Evolutionary conservation across 2,329 filamentous ascomycete genomes (phyloP).

Genomic region (Seiridium unicorne): DNA sequence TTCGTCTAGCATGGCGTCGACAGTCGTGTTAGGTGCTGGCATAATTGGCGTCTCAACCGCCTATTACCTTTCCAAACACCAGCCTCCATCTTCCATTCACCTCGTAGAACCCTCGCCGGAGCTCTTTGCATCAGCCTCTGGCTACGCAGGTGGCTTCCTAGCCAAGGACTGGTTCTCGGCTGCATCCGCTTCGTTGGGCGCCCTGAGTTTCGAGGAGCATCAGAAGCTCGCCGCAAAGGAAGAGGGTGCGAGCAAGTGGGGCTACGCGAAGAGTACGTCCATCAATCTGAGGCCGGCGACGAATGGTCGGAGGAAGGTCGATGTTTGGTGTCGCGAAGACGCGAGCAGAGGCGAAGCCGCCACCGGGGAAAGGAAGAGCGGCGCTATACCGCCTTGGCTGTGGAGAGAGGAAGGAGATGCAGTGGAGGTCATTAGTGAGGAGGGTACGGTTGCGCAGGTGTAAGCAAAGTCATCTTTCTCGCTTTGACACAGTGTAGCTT

Average conservation of each 20-base stretch:
- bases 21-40: conserved; percentile 66
- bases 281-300: conserved; percentile 44
- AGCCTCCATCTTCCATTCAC: conserved; percentile 40
- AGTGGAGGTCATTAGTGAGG: conserved; percentile 60
- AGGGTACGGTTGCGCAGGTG: conserved; percentile 64
- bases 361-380: conserved; percentile 30
- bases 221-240: conserved; percentile 58
- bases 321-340: conserved; percentile 67
- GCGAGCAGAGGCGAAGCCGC: conserved; percentile 59
- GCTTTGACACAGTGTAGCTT: neutral
- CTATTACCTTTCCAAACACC: conserved; percentile 64
- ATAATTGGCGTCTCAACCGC: conserved; percentile 70
- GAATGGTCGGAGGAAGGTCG: conserved; percentile 39
- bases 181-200: conserved; percentile 56
- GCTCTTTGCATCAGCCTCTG: conserved; percentile 72
- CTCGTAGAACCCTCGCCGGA: conserved; percentile 45
- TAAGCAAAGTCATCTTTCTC: conserved; percentile 33
- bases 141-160: conserved; percentile 72
- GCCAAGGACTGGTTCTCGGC: conserved; percentile 71
- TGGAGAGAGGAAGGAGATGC: conserved; percentile 50
- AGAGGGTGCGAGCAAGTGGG: conserved; percentile 53
- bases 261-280: conserved; percentile 53
- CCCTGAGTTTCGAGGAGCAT: conserved; percentile 69
- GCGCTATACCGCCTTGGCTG: conserved; percentile 56
- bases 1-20: conserved; percentile 40